A percentile compares a stretch with the other conserved stretches of the same genome.
Conservation (phyloP, 257 asterid species). For the Solanum paucissectum region DNA sequence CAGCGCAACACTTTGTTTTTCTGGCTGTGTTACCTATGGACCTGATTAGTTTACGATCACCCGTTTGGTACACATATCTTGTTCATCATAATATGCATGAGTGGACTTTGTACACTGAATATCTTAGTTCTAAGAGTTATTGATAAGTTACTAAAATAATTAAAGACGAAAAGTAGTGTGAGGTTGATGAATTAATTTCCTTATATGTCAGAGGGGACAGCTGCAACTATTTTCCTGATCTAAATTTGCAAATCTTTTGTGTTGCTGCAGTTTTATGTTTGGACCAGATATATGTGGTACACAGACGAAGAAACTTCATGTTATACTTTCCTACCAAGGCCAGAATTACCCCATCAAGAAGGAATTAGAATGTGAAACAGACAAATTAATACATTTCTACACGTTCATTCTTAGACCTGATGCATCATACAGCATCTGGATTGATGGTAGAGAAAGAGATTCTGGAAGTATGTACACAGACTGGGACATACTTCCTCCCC, state of each 20-base stretch:
- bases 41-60: background rate
- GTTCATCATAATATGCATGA: background rate
- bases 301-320: slow-evolving; percentile 27
- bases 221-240: background rate
- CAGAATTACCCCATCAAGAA: slow-evolving; percentile 29
- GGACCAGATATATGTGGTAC: slow-evolving; percentile 98
- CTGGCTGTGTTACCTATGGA: background rate
- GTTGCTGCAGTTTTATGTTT: slow-evolving; percentile 75
- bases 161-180: background rate
- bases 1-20: background rate
- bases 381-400: slow-evolving; percentile 32
- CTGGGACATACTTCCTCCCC: slow-evolving; percentile 21
- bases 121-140: background rate
- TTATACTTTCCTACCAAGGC: slow-evolving; percentile 26
- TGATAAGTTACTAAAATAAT: background rate
- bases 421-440: slow-evolving; percentile 18
- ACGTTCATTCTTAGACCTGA: slow-evolving; percentile 31
- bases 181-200: background rate
- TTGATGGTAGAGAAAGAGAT: slow-evolving; percentile 12
- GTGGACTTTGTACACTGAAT: background rate
- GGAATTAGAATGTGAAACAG: slow-evolving; percentile 26
- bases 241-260: background rate
- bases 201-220: background rate
- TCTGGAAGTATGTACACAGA: slow-evolving; percentile 19
- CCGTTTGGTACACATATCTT: background rate